Conservation (phyloP, 305 asterid genomes). For the Petunia hybrid region DNA sequence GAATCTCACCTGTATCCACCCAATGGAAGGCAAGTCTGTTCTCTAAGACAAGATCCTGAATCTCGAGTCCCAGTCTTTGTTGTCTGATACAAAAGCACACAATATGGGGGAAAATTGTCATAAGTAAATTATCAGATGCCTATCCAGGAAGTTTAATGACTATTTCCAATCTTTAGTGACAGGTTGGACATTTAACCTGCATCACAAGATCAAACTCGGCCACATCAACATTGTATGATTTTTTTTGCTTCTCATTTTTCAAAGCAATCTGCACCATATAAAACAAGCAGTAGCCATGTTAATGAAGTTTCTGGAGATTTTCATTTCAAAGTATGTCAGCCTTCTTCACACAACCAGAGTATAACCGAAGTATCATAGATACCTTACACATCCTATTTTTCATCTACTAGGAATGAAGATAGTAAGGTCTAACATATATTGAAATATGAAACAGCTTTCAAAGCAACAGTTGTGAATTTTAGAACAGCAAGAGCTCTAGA, state of each 20-base stretch:
- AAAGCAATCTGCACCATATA: constrained; percentile 59
- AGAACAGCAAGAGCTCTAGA: background rate
- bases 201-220: constrained; percentile 94
- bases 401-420: background rate
- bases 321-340: background rate
- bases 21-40: constrained; percentile 87
- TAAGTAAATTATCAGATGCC: constrained; percentile 30
- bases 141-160: constrained; percentile 3
- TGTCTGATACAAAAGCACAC: constrained; percentile 58
- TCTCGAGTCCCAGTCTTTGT: constrained; percentile 90
- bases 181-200: constrained; percentile 64
- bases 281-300: background rate
- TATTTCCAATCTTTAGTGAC: background rate
- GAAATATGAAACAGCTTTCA: constrained; percentile 9
- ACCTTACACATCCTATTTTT: background rate
- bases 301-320: background rate
- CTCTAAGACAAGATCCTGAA: constrained; percentile 87
- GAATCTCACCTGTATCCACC: constrained; percentile 96
- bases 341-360: background rate
- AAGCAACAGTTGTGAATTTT: constrained; percentile 6
- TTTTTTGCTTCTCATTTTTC: constrained; percentile 61
- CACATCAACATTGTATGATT: constrained; percentile 62
- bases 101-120: constrained; percentile 27
- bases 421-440: background rate
- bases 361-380: constrained; percentile 12